phyloP scores from a whole-genome alignment of 768 basidiomycete genomes.

The Amanita molliuscula region DNA sequence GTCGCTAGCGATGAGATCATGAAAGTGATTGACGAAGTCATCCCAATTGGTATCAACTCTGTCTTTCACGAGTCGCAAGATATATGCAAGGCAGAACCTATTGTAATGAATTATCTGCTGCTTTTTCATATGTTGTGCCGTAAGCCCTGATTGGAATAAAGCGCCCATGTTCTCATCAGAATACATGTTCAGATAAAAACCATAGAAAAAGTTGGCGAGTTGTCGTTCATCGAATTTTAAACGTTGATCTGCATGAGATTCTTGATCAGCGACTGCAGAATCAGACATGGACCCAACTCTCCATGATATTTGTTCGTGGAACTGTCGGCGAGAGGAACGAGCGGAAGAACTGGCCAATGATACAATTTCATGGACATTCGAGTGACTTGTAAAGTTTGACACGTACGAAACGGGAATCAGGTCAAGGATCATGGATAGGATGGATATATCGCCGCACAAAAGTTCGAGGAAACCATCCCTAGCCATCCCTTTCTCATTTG shows the following conservation, averaged over 20 bases:
- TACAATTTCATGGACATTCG: conserved; percentile 28
- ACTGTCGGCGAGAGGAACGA: conserved; percentile 16
- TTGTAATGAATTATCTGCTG: conserved; percentile 28
- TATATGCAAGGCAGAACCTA: conserved; percentile 34
- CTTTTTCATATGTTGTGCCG: conserved; percentile 6
- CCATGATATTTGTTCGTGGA: conserved; percentile 30
- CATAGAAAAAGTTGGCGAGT: conserved; percentile 28
- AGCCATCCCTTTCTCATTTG: conserved; percentile 14
- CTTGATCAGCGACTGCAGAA: background rate
- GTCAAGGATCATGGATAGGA: conserved; percentile 31
- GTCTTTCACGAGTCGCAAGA: conserved; percentile 31
- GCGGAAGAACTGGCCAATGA: conserved; percentile 3
- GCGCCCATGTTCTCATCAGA: conserved; percentile 21
- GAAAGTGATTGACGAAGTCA: conserved; percentile 24
- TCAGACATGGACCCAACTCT: conserved; percentile 11
- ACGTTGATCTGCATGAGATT: background rate
- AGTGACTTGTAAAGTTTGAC: conserved; percentile 28
- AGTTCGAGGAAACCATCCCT: conserved; percentile 20
- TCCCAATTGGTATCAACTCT: conserved; percentile 31
- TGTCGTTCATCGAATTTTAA: conserved; percentile 16
- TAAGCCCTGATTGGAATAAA: conserved; percentile 6
- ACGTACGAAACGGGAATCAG: conserved; percentile 28
- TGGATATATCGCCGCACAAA: conserved; percentile 27
- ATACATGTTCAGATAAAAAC: conserved; percentile 36
- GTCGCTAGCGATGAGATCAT: conserved; percentile 15